These are phyloP conservation scores for Tylopilus cervinicoccineus DNA, from an alignment of 768 basidiomycete species.

Conservation along the genomic window DNA sequence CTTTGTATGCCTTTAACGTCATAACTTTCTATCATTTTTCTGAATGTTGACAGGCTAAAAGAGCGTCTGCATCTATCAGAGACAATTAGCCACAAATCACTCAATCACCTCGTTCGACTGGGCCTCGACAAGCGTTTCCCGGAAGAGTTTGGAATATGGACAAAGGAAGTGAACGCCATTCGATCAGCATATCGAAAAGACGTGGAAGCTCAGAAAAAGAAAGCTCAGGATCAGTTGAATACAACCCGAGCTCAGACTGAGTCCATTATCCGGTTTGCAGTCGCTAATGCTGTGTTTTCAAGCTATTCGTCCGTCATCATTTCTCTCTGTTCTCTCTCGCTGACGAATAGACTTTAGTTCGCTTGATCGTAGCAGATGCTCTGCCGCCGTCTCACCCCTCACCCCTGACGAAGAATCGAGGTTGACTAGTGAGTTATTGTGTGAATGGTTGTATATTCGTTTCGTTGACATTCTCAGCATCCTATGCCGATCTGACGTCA, in stretches of 20 bases:
- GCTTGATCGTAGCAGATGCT: constrained; percentile 17
- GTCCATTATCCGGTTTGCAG: constrained; percentile 18
- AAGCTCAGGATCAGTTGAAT: constrained; percentile 9
- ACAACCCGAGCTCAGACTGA: constrained; percentile 14
- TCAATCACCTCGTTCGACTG: constrained; percentile 27
- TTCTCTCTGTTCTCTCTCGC: background rate
- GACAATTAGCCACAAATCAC: constrained; percentile 18
- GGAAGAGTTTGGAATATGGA: constrained; percentile 23
- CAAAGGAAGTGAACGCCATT: constrained; percentile 12
- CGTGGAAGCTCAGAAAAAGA: constrained; percentile 8
- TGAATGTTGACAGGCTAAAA: constrained; percentile 16
- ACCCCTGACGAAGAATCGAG: constrained; percentile 13
- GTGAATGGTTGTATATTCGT: background rate
- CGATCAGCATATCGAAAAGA: background rate
- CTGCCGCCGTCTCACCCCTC: constrained; percentile 9
- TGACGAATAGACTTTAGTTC: constrained; percentile 8
- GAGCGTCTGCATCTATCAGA: constrained; percentile 27
- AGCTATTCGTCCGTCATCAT: constrained; percentile 18
- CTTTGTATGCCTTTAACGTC: constrained; percentile 17
- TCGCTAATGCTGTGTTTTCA: constrained; percentile 27
- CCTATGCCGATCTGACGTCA: constrained; percentile 12
- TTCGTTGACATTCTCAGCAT: constrained; percentile 6
- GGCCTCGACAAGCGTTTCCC: constrained; percentile 33
- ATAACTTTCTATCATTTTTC: background rate
- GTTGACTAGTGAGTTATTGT: constrained; percentile 7